Evolutionary conservation across 2,329 filamentous ascomycete species (phyloP), one percentile per base, ranked within the genome.

Genomic region (Penicillium hordei): DNA sequence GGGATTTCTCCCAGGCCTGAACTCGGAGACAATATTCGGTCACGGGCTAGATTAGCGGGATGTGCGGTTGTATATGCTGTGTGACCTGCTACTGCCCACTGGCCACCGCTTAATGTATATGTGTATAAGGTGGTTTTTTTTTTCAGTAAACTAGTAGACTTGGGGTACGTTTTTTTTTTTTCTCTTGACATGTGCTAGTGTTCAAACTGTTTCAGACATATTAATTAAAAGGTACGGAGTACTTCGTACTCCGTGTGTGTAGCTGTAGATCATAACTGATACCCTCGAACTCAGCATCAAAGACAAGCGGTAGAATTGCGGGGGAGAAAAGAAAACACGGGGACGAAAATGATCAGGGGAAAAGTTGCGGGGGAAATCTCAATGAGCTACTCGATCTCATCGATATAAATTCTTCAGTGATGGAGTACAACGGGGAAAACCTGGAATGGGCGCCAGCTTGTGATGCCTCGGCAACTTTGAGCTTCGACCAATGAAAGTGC

Each of bases 401-500:
- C 33, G 15, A 40, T 17, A 19, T 34, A 38, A 17, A 17, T 27
- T 31, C 39, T 27, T 36, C 40, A 42, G 1, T 13, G 31, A 33
- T 33, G 45, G 31, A 39, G 36, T 10, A 12, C 8, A n/a, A 38
- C 8, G 13, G 21, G 25, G 13, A 39, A 38, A 46, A 33, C 40
- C 25, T 45, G 17, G 33, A 34, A 34, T 27, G 23, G 27, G 15
- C 15, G 21, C 21, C 8, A 48, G 52, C 62, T 60, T 60, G 62
- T 64, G 62, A 64, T 64, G 54, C 62, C 62, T 59, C 55, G 62
- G 62, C 13, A 64, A 52, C 42, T 64, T 39, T 23, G 48, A 59
- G 42, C 25, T 33, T 49, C 15, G 39, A 29, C 61, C 57, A 62
- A 60, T 60, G 44, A 60, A 19, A 57, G 23, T 27, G 27, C 45